Base-by-base conservation (phyloP, 2,329 filamentous ascomycete genomes). In the Penicillium sp. region DNA sequence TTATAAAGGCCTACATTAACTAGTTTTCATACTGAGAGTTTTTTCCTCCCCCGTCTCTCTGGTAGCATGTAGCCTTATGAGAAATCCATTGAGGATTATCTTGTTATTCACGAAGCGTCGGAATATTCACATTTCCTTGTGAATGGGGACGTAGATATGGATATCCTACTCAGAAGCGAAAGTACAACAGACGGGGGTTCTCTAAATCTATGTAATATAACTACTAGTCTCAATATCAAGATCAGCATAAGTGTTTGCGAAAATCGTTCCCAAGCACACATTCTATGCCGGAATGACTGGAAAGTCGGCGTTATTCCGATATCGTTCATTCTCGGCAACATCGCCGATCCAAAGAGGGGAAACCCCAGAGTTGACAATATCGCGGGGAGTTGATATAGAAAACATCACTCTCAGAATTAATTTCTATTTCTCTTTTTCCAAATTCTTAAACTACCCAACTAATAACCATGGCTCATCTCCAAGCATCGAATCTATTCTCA, bases 401-500 rank as follows among this genome's bases (percentile, higher is more conserved):
- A 16, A 8, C 26, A 50, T 31, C 13, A 7, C 2, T n/a, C 24
- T 10, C 22, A 8, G 7, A 26, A 26, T 26, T 9, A 4, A 7
- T 9, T 24, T 24, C 3, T n/a, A 8, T 31, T 22, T 22, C 18
- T 32, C 14, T 39, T 29, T 11, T 7, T 13, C 11, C 8, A 29
- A 13, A 0, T 2, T 4, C 1, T 7, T 13, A 7, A 13, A 18
- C 5, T 10, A 11, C 2, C 7, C 5, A 20, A 13, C 1, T 16
- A 32, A 20, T n/a, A 37, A 9, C 2, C 59, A 73, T 73, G 71
- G 66, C 71, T 7, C 58, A 71, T 40, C 58, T 73, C 0, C 61
- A 71, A 50, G 62, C 68, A 11, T 69, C 69, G 9, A 67, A 70
- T 13, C 67, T 84, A 4, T 83, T 83, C 70, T 75, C 74, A 16